Evolutionary conservation across 1,284 basidiomycete genomes (phyloP).

Genomic region (Apiotrichum gracile): DNA sequence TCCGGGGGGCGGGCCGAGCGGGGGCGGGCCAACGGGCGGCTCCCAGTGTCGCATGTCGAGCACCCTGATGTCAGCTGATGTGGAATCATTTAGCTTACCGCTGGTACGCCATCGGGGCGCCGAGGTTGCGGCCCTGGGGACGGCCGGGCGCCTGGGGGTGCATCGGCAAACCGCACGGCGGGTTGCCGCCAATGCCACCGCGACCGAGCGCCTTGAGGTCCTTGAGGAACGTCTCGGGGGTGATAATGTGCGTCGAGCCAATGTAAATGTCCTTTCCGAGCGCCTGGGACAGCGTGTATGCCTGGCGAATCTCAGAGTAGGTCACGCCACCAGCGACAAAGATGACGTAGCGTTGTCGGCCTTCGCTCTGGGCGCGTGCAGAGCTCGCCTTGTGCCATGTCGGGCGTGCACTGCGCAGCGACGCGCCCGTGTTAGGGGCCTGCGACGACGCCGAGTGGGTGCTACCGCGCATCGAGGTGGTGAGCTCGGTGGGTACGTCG

Average conservation of each 20-base stretch:
- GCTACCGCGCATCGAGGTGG: slow-evolving; percentile 9
- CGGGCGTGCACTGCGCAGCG: slow-evolving; percentile 69
- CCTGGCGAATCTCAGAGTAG: slow-evolving; percentile 87
- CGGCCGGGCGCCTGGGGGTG: slow-evolving; percentile 44
- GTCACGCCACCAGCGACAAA: slow-evolving; percentile 96
- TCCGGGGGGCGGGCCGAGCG: slow-evolving; percentile 32
- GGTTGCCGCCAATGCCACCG: slow-evolving; percentile 60
- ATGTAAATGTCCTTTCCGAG: slow-evolving; percentile 86
- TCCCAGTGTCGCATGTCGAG: slow-evolving; percentile 45
- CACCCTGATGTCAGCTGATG: slow-evolving; percentile 23
- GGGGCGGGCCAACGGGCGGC: slow-evolving; percentile 44
- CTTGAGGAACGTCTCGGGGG: slow-evolving; percentile 76
- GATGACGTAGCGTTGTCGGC: slow-evolving; percentile 73
- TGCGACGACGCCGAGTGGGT: slow-evolving; percentile 1
- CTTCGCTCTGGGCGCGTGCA: slow-evolving; percentile 45
- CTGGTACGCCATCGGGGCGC: slow-evolving; percentile 65
- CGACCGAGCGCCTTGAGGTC: slow-evolving; percentile 77
- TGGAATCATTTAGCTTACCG: slow-evolving; percentile 46
- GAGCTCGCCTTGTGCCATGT: slow-evolving; percentile 65
- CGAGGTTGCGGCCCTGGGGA: slow-evolving; percentile 55
- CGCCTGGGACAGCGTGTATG: slow-evolving; percentile 68
- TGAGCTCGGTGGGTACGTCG: slow-evolving; percentile 63
- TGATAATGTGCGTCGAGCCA: slow-evolving; percentile 82
- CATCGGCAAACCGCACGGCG: slow-evolving; percentile 63
- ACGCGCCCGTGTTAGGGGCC: slow-evolving; percentile 35